Base-by-base conservation (phyloP, 805 yeast genomes). In the Candida cerambycidarum region DNA sequence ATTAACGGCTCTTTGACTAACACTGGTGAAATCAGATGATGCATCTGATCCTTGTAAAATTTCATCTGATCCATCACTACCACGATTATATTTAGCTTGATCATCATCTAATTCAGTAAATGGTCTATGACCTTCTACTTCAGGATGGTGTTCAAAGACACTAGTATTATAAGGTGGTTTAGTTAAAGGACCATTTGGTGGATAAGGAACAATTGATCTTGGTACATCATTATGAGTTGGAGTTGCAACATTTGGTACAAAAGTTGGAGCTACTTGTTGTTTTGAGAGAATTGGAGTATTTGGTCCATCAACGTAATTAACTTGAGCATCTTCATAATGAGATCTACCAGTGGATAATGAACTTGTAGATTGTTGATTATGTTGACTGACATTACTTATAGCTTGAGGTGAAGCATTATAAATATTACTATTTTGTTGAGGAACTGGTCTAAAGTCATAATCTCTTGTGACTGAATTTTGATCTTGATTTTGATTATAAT, bases 1-100 rank as follows among this genome's bases (percentile, higher is more conserved):
- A 54, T 85, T 85, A 12, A 80, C 73, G 19, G 82, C 89, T 57
- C 92, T 70, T 61, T 85, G 92, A 6, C 90, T 83, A 1, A 85
- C 86, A 40, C 89, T 81, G 1, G 93, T 85, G 61, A 85, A 83
- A 54, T 82, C 83, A 1, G 92, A 84, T 36, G 71, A 79, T 24
- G 57, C 57, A 47, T 69, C 75, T 0, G 74, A 69, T 37, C 60
- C 67, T 14, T 34, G 38, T 15, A 38, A 25, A 4, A 32, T 31
- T 10, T 41, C 39, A 4, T 41, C 50, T 1, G 48, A 46, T 14
- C 51, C 42, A 19, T 44, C 48, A 30, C 47, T 42, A n/a, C 41
- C 42, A 34, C 48, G 32, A 23, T 37, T 19, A 23, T 40, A 39
- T n/a, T 34, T 41, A 4, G 15, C 24, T 18, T 28, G 39, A 13